Base-by-base conservation (phyloP, 2,329 filamentous ascomycete genomes). In the Alternaria sp. region DNA sequence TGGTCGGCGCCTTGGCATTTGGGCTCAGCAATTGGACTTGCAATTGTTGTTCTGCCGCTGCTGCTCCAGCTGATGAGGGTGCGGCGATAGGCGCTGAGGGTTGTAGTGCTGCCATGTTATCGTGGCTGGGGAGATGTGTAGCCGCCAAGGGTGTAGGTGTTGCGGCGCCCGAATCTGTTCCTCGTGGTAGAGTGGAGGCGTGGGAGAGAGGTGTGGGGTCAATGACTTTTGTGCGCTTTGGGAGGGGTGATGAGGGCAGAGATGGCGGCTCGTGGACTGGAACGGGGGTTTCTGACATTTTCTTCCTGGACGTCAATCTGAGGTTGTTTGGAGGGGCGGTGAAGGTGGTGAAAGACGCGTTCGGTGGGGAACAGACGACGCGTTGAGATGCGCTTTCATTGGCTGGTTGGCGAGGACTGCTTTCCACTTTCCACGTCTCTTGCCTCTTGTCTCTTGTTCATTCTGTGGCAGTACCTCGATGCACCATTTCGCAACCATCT, bases 21-120 rank as follows among this genome's bases (percentile, higher is more conserved):
- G 88, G 83, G 8, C 91, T 91, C 60, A 98, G 89, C 80, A 96
- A 93, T 85, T 97, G 94, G 81, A 99, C 89, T 63, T 93, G 87
- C 52, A 97, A 86, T n/a, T 89, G 88, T 34, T 79, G 74, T 69
- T 69, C 81, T 32, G 72, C 70, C 5, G 68, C 64, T 2, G 74
- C 68, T 0, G 70, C 71, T 0, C 70, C 67, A 4, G 72, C 67
- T 22, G 71, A 61, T 16, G 62, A 65, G 9, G 72, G 66, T 6
- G 44, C n/a, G 2, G 68, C 70, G 5, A 73, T 68, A 4, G 68
- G 66, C 4, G 69, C 65, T 1, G 69, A 67, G 7, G 73, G 61
- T 32, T 71, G 71, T 16, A 72, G 49, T 48, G 22, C 55, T 28
- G 18, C 63, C 43, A 49, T 49, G 49, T 70, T 69, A 53, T 66